Base-by-base conservation (phyloP, 192 early-diverging fungal species). In the Linnemannia elongata region DNA sequence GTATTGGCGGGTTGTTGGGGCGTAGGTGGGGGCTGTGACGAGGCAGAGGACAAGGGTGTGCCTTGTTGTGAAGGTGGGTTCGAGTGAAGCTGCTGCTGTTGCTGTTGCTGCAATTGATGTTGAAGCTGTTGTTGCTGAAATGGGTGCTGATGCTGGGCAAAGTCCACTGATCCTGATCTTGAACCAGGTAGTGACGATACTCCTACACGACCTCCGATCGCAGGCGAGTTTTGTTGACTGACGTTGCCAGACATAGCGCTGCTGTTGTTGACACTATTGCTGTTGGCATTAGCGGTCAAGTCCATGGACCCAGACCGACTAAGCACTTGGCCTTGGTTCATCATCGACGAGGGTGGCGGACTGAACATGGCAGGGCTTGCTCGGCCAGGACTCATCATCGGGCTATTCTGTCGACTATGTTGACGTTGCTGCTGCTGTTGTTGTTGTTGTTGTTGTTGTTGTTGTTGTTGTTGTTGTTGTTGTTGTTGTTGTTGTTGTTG, bases 301-400 rank as follows among this genome's bases (percentile, higher is more conserved):
- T 83, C 82, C 49, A 79, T 78, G 12, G 82, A 83, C 75, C 82
- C 82, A 18, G 82, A 27, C 5, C 77, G 82, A 79, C 82, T 83
- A 17, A 77, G 77, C 8, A 60, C 77, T 52, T 72, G 69, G n/a
- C 78, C 72, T 68, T 80, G 81, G 15, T 42, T 77, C 52, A 69
- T 73, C 57, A 75, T 44, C 12, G 63, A 63, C 3, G 76, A 38
- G 1, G 82, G 77, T 27, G 82, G 78, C 3, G 82, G 82, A 39
- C 82, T 84, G 57, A 84, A 84, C 77, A 84, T 75, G 1, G 82
- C 82, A n/a, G 82, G 77, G n/a, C 76, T 84, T 10, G 42, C 33
- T 66, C 72, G 77, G 9, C 82, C 82, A 45, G 82, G 82, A 35
- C 82, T 83, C 82, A 79, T 84, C 77, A 79, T 78, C 24, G 82